These are phyloP conservation scores for Boletus tylopilopsis DNA, from an alignment of 768 basidiomycete species.

Conservation along the genomic window DNA sequence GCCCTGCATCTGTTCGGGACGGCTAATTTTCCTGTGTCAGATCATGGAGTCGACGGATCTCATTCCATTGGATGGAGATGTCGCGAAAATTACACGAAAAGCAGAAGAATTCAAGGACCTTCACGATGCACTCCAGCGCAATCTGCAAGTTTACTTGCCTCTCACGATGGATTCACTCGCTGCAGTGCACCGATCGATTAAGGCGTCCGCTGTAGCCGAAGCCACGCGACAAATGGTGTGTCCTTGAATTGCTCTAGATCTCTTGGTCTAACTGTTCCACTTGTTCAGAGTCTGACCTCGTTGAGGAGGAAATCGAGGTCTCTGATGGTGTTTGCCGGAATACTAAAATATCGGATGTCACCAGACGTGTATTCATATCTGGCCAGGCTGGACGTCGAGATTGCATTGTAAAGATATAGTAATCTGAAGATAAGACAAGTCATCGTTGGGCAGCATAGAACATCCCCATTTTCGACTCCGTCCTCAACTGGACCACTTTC, in stretches of 20 bases:
- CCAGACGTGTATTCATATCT: constrained; percentile 88
- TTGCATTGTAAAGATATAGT: too few species aligned
- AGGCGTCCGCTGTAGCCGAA: constrained; percentile 68
- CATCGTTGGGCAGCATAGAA: too few species aligned
- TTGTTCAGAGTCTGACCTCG: constrained; percentile 49
- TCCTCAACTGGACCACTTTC: too few species aligned
- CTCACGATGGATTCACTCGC: constrained; percentile 92
- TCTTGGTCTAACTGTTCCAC: constrained; percentile 22
- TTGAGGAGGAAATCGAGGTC: constrained; percentile 80
- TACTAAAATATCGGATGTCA: constrained; percentile 85
- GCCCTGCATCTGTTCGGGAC: neutral
- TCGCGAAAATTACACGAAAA: constrained; percentile 76
- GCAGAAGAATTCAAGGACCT: constrained; percentile 88
- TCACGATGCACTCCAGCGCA: constrained; percentile 84
- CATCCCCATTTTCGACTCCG: too few species aligned
- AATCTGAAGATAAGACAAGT: too few species aligned
- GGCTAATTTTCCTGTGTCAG: constrained; percentile 34
- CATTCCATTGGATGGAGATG: constrained; percentile 82
- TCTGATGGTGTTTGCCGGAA: constrained; percentile 84
- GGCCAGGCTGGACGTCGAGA: constrained; percentile 81
- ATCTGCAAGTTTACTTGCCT: constrained; percentile 83
- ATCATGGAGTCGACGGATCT: constrained; percentile 85
- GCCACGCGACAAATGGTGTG: constrained; percentile 72
- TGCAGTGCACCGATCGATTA: constrained; percentile 73
- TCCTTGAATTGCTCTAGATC: constrained; percentile 14